phyloP scores from a whole-genome alignment of 805 yeast species.

The Starmerella etchellsii region DNA sequence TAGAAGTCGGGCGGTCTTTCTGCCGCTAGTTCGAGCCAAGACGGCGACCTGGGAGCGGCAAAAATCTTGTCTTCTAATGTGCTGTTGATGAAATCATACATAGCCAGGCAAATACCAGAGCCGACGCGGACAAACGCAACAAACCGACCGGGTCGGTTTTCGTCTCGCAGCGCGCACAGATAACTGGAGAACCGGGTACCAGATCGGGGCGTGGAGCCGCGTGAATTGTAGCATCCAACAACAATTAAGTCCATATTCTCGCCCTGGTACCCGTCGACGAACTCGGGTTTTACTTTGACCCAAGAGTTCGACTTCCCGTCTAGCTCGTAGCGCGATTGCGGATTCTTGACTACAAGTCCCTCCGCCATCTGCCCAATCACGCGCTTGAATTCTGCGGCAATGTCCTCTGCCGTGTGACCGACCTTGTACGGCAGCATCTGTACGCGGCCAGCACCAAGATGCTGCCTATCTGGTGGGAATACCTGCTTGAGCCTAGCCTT shows the following conservation, averaged over 20 bases:
- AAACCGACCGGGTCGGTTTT: conserved; percentile 32
- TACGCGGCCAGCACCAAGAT: conserved; percentile 12
- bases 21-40: conserved; percentile 10
- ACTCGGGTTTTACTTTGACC: conserved; percentile 88
- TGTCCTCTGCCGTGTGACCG: conserved; percentile 38
- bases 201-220: conserved; percentile 48
- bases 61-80: conserved; percentile 51
- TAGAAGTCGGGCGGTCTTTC: conserved; percentile 33
- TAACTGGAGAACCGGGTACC: conserved; percentile 36
- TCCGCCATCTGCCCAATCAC: conserved; percentile 57
- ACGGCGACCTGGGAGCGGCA: conserved; percentile 15
- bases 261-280: conserved; percentile 62
- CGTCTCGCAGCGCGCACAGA: conserved; percentile 55
- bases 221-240: conserved; percentile 50
- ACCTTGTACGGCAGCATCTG: conserved; percentile 25
- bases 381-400: conserved; percentile 40
- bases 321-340: conserved; percentile 43
- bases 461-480: conserved; percentile 28
- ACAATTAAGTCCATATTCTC: conserved; percentile 71
- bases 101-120: conserved; percentile 63
- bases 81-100: conserved; percentile 45
- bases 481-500: conserved; percentile 39
- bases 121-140: conserved; percentile 67
- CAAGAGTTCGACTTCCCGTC: conserved; percentile 56
- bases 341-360: conserved; percentile 68